Evolutionary conservation across 805 yeast species (phyloP), one percentile per base, ranked within the genome.

Genomic region (Barnettozyma salicaria): DNA sequence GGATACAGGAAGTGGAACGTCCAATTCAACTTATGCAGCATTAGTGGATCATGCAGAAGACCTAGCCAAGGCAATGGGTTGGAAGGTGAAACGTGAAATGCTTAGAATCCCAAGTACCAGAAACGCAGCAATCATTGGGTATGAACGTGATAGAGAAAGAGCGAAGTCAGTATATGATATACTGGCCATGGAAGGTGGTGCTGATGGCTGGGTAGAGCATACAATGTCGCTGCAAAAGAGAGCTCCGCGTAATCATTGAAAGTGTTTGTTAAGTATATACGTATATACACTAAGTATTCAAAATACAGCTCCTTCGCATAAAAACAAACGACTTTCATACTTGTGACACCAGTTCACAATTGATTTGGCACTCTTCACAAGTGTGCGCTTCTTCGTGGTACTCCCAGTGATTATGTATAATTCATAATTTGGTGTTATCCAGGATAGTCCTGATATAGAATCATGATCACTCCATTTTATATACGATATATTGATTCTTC

Each of bases 21-120:
- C 60, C 10, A 63, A 64, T 18, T 85, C 95, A 2, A 76, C 88
- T 1, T 90, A 89, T 58, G 89, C 88, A 0, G 80, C 92, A 0
- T 66, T 90, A 35, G 95, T 88, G 4, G 94, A 85, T 40, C 92
- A 86, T 52, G 92, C 81, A 5, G 88, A 78, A 43, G 75, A 76
- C 27, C 49, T 88, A 17, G 76, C 96, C 0, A 53, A 55, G 13
- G 55, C 67, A 35, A 76, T 76, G 50, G 97, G 97, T 0, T 90
- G 97, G 97, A 62, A 70, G 11, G 82, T 80, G 2, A 81, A 86
- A 51, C 74, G 80, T 49, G 97, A 90, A 56, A 81, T 83, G 82
- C 62, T 90, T 31, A 70, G 97, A 40, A 90, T 90, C 18, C 97
- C 97, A 22, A 85, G 96, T 40, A 90, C 97, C 0, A 67, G 97